Conservation (phyloP, 1,284 basidiomycete species). For the Rhodotorula sp. region DNA sequence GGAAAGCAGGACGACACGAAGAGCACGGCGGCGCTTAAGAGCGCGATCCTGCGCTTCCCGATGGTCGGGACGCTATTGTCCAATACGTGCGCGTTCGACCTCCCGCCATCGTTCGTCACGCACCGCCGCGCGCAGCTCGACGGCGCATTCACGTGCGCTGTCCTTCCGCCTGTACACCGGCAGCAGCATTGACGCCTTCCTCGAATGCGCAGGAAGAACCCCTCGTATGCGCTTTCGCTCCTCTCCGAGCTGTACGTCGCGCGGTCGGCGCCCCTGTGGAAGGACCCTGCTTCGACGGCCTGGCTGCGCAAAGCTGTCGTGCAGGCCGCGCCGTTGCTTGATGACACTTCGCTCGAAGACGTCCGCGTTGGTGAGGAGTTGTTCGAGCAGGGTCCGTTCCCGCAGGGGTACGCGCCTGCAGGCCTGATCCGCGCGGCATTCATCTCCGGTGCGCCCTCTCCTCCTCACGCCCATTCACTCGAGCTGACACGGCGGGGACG, state of each 20-base stretch:
- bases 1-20: slow-evolving; percentile 57
- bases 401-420: slow-evolving; percentile 39
- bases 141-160: slow-evolving; percentile 42
- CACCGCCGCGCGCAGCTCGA: slow-evolving; percentile 52
- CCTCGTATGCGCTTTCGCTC: slow-evolving; percentile 56
- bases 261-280: slow-evolving; percentile 76
- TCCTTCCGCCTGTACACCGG: slow-evolving; percentile 36
- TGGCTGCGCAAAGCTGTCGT: slow-evolving; percentile 63
- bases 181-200: slow-evolving; percentile 36
- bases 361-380: slow-evolving; percentile 37
- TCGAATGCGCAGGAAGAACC: slow-evolving; percentile 15
- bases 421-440: slow-evolving; percentile 40
- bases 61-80: slow-evolving; percentile 75
- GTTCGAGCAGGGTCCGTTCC: slow-evolving; percentile 30
- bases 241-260: slow-evolving; percentile 82
- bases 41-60: slow-evolving; percentile 76
- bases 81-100: slow-evolving; percentile 72
- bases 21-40: slow-evolving; percentile 66
- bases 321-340: slow-evolving; percentile 10
- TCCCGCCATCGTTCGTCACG: slow-evolving; percentile 63
- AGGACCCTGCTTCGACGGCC: slow-evolving; percentile 62
- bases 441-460: slow-evolving; percentile 33
- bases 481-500: neutral
- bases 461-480: neutral
- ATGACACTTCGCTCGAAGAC: slow-evolving; percentile 36